These are phyloP conservation scores for Auriscalpium vulgare DNA, from an alignment of 768 basidiomycete species.

Conservation along the genomic window DNA sequence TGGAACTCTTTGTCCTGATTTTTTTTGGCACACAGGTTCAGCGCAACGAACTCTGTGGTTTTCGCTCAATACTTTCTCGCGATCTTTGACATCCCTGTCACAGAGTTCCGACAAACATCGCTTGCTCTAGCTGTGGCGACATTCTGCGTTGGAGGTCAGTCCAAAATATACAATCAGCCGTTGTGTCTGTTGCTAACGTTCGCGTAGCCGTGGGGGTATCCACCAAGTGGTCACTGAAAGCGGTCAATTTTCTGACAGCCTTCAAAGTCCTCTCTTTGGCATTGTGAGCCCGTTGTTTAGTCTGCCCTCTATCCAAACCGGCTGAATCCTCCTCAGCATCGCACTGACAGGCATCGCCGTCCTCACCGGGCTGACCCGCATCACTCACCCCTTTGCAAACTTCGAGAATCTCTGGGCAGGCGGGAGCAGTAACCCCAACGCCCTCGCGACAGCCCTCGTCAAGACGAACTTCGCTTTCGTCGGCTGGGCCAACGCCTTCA, in stretches of 20 bases:
- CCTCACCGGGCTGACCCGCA: conserved; percentile 19
- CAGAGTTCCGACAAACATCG: conserved; percentile 13
- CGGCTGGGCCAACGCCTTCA: conserved; percentile 37
- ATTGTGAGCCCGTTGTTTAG: conserved; percentile 8
- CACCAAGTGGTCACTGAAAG: conserved; percentile 22
- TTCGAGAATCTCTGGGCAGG: conserved; percentile 23
- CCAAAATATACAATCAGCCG: neutral
- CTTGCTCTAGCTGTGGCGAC: conserved; percentile 19
- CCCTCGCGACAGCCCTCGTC: conserved; percentile 21
- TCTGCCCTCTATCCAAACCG: neutral
- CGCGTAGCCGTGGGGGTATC: conserved; percentile 18
- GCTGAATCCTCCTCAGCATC: conserved; percentile 12
- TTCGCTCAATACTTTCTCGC: conserved; percentile 21
- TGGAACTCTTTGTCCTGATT: neutral
- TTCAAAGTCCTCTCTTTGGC: conserved; percentile 19
- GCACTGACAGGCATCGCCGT: conserved; percentile 20
- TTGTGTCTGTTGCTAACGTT: neutral
- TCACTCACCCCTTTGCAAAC: conserved; percentile 23
- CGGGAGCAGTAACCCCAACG: conserved; percentile 18
- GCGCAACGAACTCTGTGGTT: conserved; percentile 19
- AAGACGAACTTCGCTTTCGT: conserved; percentile 23
- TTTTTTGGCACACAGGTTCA: conserved; percentile 5
- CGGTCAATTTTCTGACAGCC: conserved; percentile 18
- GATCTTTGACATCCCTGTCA: conserved; percentile 15
- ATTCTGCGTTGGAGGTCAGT: conserved; percentile 15